These are phyloP conservation scores for Cucumis variabilis DNA, from an alignment of 331 rosid species.

Conservation along the genomic window DNA sequence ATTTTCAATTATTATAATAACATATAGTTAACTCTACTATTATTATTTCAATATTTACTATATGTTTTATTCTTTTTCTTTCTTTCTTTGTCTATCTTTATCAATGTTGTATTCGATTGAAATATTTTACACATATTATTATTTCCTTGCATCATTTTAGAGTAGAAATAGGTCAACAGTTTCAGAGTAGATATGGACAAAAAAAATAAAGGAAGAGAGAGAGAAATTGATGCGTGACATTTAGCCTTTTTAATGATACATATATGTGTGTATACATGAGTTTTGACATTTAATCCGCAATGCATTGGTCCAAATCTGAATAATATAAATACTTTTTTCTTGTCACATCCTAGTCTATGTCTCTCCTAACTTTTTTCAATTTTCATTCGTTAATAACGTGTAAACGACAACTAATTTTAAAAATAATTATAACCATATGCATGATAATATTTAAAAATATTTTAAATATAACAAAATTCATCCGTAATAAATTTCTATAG, in stretches of 20 bases:
- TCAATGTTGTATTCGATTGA: no score
- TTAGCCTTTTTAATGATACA: neutral
- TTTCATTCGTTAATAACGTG: neutral
- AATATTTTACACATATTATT: no score
- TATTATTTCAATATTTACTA: no score
- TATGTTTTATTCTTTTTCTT: no score
- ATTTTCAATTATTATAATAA: no score
- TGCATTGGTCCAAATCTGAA: neutral
- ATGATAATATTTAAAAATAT: no score
- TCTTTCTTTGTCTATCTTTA: fast-evolving
- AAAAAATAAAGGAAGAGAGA: neutral
- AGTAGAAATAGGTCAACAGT: neutral
- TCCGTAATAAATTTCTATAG: no score
- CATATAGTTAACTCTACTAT: no score
- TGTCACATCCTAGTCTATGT: conserved; percentile 5
- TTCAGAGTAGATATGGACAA: neutral
- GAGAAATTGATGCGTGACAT: neutral
- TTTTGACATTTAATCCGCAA: neutral
- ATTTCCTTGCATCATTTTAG: neutral
- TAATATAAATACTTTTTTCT: neutral
- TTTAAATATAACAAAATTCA: no score
- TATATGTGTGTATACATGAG: neutral
- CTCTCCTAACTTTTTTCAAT: neutral
- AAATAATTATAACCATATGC: no score
- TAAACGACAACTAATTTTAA: no score